Conservation (phyloP, 768 basidiomycete species). For the Collybia sp. region DNA sequence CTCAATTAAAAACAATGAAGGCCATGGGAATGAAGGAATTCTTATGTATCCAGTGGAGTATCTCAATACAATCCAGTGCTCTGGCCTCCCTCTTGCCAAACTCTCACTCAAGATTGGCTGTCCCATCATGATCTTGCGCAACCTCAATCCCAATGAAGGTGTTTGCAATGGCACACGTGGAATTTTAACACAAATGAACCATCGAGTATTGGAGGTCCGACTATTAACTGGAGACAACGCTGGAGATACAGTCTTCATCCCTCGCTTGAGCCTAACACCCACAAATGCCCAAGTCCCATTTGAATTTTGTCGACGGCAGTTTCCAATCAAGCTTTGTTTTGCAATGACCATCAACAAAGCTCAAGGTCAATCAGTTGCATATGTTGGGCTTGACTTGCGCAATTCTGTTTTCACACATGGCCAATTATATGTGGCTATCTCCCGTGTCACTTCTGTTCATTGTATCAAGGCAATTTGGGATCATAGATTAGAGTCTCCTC, state of each 20-base stretch:
- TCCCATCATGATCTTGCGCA: conserved; percentile 34
- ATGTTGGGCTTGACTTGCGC: conserved; percentile 33
- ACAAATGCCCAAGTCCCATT: conserved; percentile 8
- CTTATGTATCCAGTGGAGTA: conserved; percentile 20
- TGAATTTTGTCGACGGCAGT: conserved; percentile 27
- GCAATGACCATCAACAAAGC: conserved; percentile 39
- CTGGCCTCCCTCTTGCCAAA: conserved; percentile 25
- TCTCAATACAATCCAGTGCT: conserved; percentile 21
- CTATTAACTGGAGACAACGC: conserved; percentile 25
- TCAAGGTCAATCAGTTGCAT: conserved; percentile 38
- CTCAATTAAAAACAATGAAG: too few relatives aligned
- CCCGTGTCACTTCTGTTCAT: too few relatives aligned
- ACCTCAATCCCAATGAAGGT: conserved; percentile 25
- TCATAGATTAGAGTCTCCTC: neutral
- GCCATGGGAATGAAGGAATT: neutral
- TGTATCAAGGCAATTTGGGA: too few relatives aligned
- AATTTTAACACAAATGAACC: conserved; percentile 15
- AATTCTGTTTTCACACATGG: conserved; percentile 37
- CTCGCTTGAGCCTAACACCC: conserved; percentile 17
- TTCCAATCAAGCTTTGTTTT: too few relatives aligned
- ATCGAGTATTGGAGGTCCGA: conserved; percentile 23
- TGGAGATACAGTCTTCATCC: conserved; percentile 28
- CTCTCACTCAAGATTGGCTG: conserved; percentile 21
- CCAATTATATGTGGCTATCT: conserved; percentile 40
- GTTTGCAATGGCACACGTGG: conserved; percentile 31